phyloP scores from a whole-genome alignment of 305 asterid genomes.

The Rubia tinctorum region DNA sequence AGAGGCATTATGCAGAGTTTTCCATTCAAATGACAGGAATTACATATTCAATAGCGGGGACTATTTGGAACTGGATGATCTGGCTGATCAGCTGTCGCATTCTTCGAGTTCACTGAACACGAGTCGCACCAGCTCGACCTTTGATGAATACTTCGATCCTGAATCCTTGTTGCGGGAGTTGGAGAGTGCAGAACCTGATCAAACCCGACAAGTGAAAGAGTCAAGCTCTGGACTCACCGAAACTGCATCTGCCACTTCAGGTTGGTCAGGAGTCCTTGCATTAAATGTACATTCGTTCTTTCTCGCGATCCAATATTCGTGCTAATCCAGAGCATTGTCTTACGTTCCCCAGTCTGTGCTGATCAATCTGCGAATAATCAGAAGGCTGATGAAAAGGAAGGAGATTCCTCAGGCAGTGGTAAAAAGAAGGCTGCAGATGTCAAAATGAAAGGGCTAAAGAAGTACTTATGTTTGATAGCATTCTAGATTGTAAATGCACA shows the following conservation, averaged over 20 bases:
- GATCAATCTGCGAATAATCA: slow-evolving; percentile 30
- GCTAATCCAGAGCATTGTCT: neutral
- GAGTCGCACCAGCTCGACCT: slow-evolving; percentile 44
- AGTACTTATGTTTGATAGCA: slow-evolving; percentile 46
- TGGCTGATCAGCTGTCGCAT: slow-evolving; percentile 41
- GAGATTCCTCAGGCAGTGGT: slow-evolving; percentile 31
- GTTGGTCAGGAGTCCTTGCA: slow-evolving; percentile 28
- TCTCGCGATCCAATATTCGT: neutral
- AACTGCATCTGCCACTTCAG: slow-evolving; percentile 21
- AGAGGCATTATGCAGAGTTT: slow-evolving; percentile 48
- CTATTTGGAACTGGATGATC: slow-evolving; percentile 55
- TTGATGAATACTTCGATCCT: slow-evolving; percentile 56
- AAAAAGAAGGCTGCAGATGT: slow-evolving; percentile 34
- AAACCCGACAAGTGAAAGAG: slow-evolving; percentile 17
- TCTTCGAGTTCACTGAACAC: slow-evolving; percentile 64
- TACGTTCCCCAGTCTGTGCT: slow-evolving; percentile 32
- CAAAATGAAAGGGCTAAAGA: slow-evolving; percentile 39
- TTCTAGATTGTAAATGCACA: slow-evolving; percentile 25
- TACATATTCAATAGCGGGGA: neutral
- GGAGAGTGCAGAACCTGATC: slow-evolving; percentile 29
- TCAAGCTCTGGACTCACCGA: slow-evolving; percentile 25
- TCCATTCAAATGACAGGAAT: slow-evolving; percentile 18
- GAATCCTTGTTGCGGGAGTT: slow-evolving; percentile 41
- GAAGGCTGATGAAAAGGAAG: slow-evolving; percentile 25
- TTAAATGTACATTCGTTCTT: neutral